Conservation (phyloP, 2,329 filamentous ascomycete genomes). For the Cladophialophora carrionii region DNA sequence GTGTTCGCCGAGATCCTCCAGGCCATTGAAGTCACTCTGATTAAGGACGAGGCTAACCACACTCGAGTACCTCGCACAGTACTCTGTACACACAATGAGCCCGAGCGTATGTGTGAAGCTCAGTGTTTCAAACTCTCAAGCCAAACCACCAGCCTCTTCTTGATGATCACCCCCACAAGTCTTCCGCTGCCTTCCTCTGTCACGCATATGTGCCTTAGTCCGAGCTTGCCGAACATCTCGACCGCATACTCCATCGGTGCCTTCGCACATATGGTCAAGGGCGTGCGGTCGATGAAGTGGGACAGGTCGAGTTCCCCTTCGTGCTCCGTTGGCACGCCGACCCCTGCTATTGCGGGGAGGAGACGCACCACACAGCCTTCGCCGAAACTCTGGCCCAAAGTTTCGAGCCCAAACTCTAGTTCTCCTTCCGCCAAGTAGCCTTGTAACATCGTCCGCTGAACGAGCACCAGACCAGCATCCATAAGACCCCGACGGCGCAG, state of each 20-base stretch:
- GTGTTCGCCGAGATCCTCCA: too few species aligned
- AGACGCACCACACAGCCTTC: slow-evolving; percentile 29
- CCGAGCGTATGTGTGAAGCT: neutral
- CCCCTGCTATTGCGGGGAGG: slow-evolving; percentile 17
- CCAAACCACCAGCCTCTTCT: slow-evolving; percentile 61
- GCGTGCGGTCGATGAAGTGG: slow-evolving; percentile 59
- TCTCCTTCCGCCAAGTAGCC: slow-evolving; percentile 61
- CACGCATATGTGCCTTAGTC: slow-evolving; percentile 58
- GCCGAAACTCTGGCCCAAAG: slow-evolving; percentile 14
- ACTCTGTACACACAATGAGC: too few species aligned
- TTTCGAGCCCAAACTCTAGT: slow-evolving; percentile 58
- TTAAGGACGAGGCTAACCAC: neutral
- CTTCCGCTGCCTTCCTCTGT: slow-evolving; percentile 56
- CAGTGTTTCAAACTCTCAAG: slow-evolving; percentile 50
- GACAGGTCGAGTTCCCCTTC: slow-evolving; percentile 51
- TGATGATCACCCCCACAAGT: slow-evolving; percentile 60
- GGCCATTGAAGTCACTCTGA: neutral
- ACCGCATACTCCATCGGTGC: slow-evolving; percentile 63
- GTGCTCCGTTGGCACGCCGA: slow-evolving; percentile 8
- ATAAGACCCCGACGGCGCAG: slow-evolving; percentile 57
- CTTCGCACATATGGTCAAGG: slow-evolving; percentile 54
- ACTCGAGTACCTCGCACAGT: too few species aligned
- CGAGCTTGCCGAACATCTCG: slow-evolving; percentile 64
- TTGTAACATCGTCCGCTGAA: slow-evolving; percentile 53
- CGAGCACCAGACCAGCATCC: slow-evolving; percentile 62